phyloP scores from a whole-genome alignment of 352 stramenopile genomes.

The Elongisporangium anandrum region DNA sequence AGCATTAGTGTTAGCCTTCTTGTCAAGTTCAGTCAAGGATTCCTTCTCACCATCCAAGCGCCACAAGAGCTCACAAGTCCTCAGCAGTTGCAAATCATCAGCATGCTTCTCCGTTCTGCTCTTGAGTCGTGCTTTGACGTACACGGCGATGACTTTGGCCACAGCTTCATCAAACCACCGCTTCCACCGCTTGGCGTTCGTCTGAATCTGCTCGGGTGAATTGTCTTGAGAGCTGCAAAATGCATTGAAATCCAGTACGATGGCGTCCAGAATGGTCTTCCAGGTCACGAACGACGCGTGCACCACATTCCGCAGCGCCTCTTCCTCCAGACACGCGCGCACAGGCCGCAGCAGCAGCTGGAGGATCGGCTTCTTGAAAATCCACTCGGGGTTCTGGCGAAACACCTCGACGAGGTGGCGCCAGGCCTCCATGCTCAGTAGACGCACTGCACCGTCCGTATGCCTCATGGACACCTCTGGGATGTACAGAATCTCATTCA shows the following conservation, averaged over 20 bases:
- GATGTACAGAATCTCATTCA: constrained; percentile 55
- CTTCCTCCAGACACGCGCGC: constrained; percentile 38
- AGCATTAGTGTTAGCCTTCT: constrained; percentile 12
- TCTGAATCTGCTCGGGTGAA: constrained; percentile 20
- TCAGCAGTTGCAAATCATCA: neutral
- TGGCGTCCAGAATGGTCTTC: constrained; percentile 30
- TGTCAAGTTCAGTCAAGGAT: constrained; percentile 22
- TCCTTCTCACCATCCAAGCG: constrained; percentile 10
- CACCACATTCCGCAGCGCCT: constrained; percentile 41
- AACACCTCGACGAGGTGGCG: constrained; percentile 41
- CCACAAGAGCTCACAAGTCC: constrained; percentile 1
- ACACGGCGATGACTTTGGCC: constrained; percentile 19
- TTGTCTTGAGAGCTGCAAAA: constrained; percentile 20
- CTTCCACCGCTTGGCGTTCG: constrained; percentile 45
- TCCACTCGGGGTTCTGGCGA: constrained; percentile 36
- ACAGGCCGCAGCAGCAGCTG: constrained; percentile 46
- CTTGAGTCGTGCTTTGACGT: constrained; percentile 9
- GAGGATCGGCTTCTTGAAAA: constrained; percentile 53
- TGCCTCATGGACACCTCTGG: constrained; percentile 50
- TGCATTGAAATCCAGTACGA: constrained; percentile 47
- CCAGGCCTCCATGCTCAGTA: constrained; percentile 57
- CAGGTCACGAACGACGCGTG: constrained; percentile 48
- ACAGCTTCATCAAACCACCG: constrained; percentile 52
- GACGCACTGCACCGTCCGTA: constrained; percentile 30
- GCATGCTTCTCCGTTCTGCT: neutral